Evolutionary conservation across 345 rosid genomes (phyloP), one percentile per base, ranked within the genome.

Genomic region (Acer campestre): DNA sequence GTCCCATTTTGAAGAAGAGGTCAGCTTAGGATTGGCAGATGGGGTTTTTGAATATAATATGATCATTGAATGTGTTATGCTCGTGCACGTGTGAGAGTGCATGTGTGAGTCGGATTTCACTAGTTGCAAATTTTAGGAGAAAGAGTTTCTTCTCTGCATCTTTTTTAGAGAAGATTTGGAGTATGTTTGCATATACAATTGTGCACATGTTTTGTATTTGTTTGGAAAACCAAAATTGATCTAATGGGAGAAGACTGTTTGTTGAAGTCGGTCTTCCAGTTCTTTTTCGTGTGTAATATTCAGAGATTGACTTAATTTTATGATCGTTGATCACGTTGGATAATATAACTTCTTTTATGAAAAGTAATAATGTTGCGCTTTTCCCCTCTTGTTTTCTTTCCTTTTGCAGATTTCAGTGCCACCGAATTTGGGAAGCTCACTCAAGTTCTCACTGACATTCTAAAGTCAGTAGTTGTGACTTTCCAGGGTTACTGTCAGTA

Each of bases 361-460:
- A 69, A 65, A 22, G 68, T 69, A 46, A 76, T 23, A 16, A 25
- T 20, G 8, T 31, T 20, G 68, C 46, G 11, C 51, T 65, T 38
- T 16, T 20, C 31, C 38, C 16, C 2, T 27, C 31, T 40, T 29
- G 38, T 6, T 20, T 78, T 49, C 14, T 69, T 58, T 18, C 40
- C 62, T 71, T n/a, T 10, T 77, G 76, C 78, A 72, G 84, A 68
- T 62, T 69, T 74, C 53, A n/a, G 68, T 18, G 48, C 59, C 40
- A 67, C 69, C 10, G 22, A 27, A 53, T 83, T 80, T 72, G 67
- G 68, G 79, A 58, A 66, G 76, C 59, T 63, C 74, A 55, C 46
- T 59, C 51, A 4, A 56, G 61, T 70, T 49, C 29, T 67, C 22
- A 74, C 79, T 61, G 27, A 63, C 61, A 69, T 40, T 72, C 71